Conservation (phyloP, 2,329 filamentous ascomycete genomes). For the Teratosphaeria nubilosa region DNA sequence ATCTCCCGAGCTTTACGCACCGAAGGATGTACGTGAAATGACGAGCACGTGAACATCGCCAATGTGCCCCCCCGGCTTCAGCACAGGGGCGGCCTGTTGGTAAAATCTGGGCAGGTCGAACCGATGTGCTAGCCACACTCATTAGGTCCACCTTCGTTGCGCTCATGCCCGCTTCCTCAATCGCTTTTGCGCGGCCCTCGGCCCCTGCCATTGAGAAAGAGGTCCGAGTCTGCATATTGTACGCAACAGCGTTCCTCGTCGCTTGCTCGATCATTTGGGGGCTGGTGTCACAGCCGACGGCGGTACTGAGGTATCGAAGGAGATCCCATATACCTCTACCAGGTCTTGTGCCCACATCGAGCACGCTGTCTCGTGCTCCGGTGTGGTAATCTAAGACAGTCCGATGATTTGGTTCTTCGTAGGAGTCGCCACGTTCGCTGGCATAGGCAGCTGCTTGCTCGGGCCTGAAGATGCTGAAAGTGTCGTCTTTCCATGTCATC, state of each 20-base stretch:
- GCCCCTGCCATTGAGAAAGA: constrained; percentile 8
- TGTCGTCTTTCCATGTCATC: constrained; percentile 25
- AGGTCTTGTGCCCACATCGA: constrained; percentile 51
- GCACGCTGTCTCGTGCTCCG: constrained; percentile 30
- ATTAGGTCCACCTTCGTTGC: constrained; percentile 10
- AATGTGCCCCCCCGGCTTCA: constrained; percentile 47
- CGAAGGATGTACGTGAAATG: constrained; percentile 17
- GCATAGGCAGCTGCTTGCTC: constrained; percentile 39
- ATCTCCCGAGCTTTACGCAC: constrained; percentile 35
- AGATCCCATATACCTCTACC: constrained; percentile 41
- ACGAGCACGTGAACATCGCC: constrained; percentile 39
- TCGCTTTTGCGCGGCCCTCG: constrained; percentile 8
- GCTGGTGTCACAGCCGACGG: constrained; percentile 43
- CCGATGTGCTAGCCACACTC: constrained; percentile 38
- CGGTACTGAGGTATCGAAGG: constrained; percentile 36
- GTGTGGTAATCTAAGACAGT: constrained; percentile 39
- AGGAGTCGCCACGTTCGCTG: constrained; percentile 29
- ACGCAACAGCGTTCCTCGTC: constrained; percentile 9
- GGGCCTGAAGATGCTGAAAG: constrained; percentile 37
- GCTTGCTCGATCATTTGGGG: constrained; percentile 45
- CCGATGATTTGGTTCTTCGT: constrained; percentile 39
- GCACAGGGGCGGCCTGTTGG: constrained; percentile 33
- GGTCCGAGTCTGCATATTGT: constrained; percentile 3
- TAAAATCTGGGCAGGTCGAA: constrained; percentile 47
- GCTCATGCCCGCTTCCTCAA: constrained; percentile 1